Conservation (phyloP, 1,284 basidiomycete genomes). For the Tranzscheliella williamsii region DNA sequence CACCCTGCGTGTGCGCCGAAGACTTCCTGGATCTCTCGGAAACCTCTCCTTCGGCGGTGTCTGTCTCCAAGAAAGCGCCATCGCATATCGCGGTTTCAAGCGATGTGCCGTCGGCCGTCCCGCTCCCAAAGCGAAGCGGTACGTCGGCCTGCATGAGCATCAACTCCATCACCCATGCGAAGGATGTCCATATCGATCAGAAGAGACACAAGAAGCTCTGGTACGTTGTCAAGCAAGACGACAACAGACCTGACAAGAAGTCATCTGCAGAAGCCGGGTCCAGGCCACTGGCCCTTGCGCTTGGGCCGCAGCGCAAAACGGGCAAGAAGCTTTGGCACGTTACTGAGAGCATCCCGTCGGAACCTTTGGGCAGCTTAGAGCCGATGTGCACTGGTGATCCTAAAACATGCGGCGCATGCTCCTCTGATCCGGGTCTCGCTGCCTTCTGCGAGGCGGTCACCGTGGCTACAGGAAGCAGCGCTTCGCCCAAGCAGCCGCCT, state of each 20-base stretch:
- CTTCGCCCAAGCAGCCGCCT: no score
- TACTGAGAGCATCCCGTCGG: slow-evolving; percentile 3
- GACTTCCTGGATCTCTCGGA: slow-evolving; percentile 24
- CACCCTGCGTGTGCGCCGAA: slow-evolving; percentile 47
- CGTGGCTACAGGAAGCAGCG: slow-evolving; percentile 19
- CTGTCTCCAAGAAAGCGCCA: slow-evolving; percentile 1
- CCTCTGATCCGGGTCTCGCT: slow-evolving; percentile 39
- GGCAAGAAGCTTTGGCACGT: slow-evolving; percentile 29
- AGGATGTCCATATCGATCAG: slow-evolving; percentile 12
- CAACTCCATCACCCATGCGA: slow-evolving; percentile 28
- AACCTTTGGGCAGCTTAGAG: not conserved
- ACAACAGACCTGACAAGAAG: not conserved
- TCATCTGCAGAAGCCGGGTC: slow-evolving; percentile 6
- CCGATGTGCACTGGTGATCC: slow-evolving; percentile 44
- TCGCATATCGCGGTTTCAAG: slow-evolving; percentile 22
- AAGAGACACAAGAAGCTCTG: slow-evolving; percentile 21
- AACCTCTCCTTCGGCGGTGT: no score
- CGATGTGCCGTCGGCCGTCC: slow-evolving; percentile 16
- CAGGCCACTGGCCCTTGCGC: not conserved
- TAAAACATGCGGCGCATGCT: slow-evolving; percentile 39
- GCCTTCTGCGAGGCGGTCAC: slow-evolving; percentile 46
- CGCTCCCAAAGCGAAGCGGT: slow-evolving; percentile 13
- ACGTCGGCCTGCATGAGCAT: slow-evolving; percentile 20
- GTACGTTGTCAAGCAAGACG: slow-evolving; percentile 17
- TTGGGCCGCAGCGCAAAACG: not conserved